A percentile compares a stretch with the other conserved stretches of the same genome.
Evolutionary conservation across 1,284 basidiomycete genomes (phyloP).

Genomic region (Trametes versicolor): DNA sequence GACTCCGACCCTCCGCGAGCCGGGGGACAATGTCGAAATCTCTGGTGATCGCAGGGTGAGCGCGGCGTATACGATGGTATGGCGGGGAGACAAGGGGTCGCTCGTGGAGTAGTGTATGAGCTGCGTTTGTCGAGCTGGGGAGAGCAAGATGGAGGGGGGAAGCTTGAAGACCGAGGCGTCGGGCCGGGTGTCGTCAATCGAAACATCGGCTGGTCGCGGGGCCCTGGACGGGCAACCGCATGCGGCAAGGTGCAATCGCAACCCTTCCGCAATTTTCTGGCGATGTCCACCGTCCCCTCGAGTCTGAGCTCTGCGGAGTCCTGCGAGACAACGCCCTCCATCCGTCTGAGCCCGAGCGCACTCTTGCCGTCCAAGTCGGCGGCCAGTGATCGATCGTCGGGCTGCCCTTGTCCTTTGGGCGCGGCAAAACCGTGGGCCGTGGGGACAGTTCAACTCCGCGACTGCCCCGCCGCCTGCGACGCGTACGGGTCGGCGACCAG

Average conservation of each 20-base stretch:
- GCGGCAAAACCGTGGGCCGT: constrained; percentile 1
- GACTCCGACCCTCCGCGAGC: constrained; percentile 1
- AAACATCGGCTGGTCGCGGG: constrained; percentile 8
- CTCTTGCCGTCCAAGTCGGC: background rate
- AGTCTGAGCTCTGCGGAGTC: background rate
- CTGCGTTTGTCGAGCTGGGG: background rate
- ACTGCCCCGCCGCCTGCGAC: background rate
- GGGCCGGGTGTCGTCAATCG: constrained; percentile 8
- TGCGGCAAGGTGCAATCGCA: constrained; percentile 5
- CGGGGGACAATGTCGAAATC: background rate
- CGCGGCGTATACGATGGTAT: background rate
- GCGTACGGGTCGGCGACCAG: background rate
- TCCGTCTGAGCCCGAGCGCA: background rate
- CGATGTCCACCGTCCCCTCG: background rate
- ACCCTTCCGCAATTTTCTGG: background rate
- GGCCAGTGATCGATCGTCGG: background rate
- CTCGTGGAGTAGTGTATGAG: background rate
- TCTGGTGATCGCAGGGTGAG: background rate
- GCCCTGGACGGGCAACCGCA: constrained; percentile 18
- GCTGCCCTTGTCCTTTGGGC: background rate
- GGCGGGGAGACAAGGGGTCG: background rate
- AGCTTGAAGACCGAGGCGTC: background rate
- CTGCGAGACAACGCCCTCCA: background rate
- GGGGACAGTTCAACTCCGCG: constrained; percentile 13
- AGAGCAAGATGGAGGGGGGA: background rate